These are phyloP conservation scores for Elsinoe ampelina DNA, from an alignment of 2,329 filamentous ascomycete genomes.

Conservation along the genomic window DNA sequence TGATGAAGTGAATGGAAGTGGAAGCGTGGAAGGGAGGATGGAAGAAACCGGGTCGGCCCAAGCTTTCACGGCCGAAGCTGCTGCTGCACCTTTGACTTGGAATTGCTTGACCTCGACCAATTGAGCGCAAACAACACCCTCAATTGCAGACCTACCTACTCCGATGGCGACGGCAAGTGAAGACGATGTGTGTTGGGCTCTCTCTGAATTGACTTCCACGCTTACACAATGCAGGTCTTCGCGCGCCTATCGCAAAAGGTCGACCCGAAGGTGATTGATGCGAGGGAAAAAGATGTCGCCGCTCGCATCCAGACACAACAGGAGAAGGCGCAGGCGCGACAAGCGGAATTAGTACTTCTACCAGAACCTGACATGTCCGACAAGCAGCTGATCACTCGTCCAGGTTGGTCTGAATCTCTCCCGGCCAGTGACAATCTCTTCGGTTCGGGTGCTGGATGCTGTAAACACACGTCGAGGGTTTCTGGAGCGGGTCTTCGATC, in stretches of 20 bases:
- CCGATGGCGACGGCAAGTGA: constrained; percentile 9
- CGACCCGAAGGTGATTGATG: constrained; percentile 50
- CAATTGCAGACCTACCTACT: neutral
- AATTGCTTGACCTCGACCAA: neutral
- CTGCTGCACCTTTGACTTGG: neutral
- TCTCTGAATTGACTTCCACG: too few species aligned
- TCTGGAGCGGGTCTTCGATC: constrained; percentile 70
- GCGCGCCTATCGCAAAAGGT: constrained; percentile 49
- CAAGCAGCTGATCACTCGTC: neutral
- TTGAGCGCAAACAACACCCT: too few species aligned
- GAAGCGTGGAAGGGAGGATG: neutral
- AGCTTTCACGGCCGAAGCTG: too few species aligned
- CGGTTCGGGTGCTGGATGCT: constrained; percentile 74
- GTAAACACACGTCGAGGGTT: constrained; percentile 75
- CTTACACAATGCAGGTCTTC: constrained; percentile 43
- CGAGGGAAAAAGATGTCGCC: constrained; percentile 51
- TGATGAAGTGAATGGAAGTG: neutral
- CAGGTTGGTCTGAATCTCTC: constrained; percentile 75
- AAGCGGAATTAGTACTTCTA: constrained; percentile 52
- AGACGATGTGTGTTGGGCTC: neutral
- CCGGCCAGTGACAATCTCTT: constrained; percentile 78
- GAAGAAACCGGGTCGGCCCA: too few species aligned
- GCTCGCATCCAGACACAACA: constrained; percentile 50
- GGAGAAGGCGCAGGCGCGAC: constrained; percentile 52
- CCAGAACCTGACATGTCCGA: neutral